Conservation (phyloP, 306 rosid species). For the Rosa lucieae region DNA sequence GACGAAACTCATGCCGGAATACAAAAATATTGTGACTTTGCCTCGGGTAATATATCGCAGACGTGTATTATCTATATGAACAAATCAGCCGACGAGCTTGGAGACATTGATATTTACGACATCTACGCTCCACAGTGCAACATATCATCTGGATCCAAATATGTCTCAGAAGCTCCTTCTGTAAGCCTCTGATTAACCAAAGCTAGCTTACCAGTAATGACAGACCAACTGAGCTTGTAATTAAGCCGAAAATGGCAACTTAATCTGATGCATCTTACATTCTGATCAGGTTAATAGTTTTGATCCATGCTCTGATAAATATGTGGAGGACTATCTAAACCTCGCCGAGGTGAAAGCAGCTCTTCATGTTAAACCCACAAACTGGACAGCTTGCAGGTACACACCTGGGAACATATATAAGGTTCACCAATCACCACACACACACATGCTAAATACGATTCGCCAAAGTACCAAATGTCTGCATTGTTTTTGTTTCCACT, state of each 20-base stretch:
- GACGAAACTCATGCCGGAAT: conserved; percentile 47
- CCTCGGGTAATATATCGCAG: neutral
- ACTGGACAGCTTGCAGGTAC: conserved; percentile 3
- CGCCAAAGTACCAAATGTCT: neutral
- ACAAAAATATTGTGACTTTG: conserved; percentile 25
- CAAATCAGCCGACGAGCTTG: conserved; percentile 25
- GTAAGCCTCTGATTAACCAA: neutral
- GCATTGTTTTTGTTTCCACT: neutral
- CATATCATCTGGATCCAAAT: conserved; percentile 5
- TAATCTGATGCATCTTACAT: neutral
- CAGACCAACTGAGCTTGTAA: neutral
- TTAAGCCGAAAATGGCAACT: neutral
- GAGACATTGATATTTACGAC: conserved; percentile 36
- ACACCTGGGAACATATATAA: conserved; percentile 6
- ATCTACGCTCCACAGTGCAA: conserved; percentile 45
- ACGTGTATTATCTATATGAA: neutral
- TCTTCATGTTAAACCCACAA: conserved; percentile 41
- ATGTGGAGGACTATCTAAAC: neutral
- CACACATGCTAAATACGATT: no score
- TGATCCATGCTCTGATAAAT: neutral
- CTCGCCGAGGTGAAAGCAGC: conserved; percentile 43
- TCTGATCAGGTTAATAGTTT: neutral
- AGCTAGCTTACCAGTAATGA: neutral
- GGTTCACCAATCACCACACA: no score
- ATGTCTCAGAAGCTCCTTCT: neutral